phyloP scores from a whole-genome alignment of 768 basidiomycete species.

The Auriscalpium microsporum region DNA sequence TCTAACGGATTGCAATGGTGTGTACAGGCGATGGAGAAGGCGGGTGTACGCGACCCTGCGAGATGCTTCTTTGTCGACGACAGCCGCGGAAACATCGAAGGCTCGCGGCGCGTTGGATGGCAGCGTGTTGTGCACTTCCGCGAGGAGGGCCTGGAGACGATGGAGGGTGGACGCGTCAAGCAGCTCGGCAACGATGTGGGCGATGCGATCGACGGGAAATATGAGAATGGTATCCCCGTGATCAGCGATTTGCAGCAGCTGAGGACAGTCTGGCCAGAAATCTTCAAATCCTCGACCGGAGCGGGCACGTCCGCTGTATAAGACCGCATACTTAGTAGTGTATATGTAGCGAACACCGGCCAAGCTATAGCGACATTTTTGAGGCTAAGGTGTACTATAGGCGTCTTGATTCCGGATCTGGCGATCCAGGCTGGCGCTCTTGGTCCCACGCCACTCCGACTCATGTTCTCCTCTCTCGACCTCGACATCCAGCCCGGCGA shows the following conservation, averaged over 20 bases:
- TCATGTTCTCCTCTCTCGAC: slow-evolving; percentile 64
- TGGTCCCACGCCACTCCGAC: background rate
- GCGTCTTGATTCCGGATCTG: too few species aligned
- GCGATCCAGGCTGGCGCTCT: too few species aligned
- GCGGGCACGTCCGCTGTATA: too few species aligned
- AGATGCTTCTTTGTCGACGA: slow-evolving; percentile 80
- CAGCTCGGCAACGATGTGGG: slow-evolving; percentile 31
- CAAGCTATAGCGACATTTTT: too few species aligned
- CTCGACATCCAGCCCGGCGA: slow-evolving; percentile 68
- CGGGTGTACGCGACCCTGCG: slow-evolving; percentile 51
- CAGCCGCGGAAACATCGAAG: slow-evolving; percentile 57
- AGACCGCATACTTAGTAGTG: too few species aligned
- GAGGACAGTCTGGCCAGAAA: slow-evolving; percentile 62
- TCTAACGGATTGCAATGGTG: slow-evolving; percentile 2
- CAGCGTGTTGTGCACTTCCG: slow-evolving; percentile 67
- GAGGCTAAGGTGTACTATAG: too few species aligned
- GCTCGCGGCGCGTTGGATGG: slow-evolving; percentile 63
- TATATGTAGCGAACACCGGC: too few species aligned
- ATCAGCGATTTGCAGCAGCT: slow-evolving; percentile 58
- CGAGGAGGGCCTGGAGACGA: slow-evolving; percentile 52
- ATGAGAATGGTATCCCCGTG: slow-evolving; percentile 40
- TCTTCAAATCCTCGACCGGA: slow-evolving; percentile 38
- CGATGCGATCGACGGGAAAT: slow-evolving; percentile 28
- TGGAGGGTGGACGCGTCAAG: slow-evolving; percentile 55
- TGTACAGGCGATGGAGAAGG: slow-evolving; percentile 55